phyloP scores from a whole-genome alignment of 306 rosid species.

The Cajanus cajan region DNA sequence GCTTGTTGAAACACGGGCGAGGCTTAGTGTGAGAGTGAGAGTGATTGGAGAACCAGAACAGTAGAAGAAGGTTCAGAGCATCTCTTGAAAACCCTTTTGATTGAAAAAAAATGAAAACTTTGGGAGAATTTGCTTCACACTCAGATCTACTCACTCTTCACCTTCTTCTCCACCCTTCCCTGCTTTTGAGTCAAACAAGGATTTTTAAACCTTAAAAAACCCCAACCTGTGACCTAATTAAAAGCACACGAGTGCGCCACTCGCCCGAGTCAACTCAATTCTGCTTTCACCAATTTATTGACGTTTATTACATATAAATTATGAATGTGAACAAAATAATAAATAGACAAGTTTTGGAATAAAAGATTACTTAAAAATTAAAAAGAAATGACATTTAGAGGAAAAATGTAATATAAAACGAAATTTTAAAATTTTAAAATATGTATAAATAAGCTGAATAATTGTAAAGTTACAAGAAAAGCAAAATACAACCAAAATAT shows the following conservation, averaged over 20 bases:
- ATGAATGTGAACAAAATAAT: too few relatives aligned
- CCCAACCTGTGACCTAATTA: slow-evolving; percentile 54
- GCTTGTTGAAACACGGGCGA: slow-evolving; percentile 77
- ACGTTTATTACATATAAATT: too few relatives aligned
- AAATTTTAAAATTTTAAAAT: too few relatives aligned
- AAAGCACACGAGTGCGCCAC: slow-evolving; percentile 29
- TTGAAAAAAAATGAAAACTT: slow-evolving; percentile 33
- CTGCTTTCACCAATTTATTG: neutral
- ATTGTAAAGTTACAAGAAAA: neutral
- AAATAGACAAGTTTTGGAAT: neutral
- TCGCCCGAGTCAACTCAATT: neutral
- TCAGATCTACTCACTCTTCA: slow-evolving; percentile 50
- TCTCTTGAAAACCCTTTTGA: slow-evolving; percentile 11
- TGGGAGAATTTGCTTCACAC: neutral
- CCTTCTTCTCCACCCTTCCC: slow-evolving; percentile 39
- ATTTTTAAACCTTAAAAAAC: slow-evolving; percentile 42
- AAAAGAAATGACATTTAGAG: neutral
- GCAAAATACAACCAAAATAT: neutral
- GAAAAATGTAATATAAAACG: neutral
- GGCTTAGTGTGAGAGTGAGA: too few relatives aligned
- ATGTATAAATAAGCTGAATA: neutral
- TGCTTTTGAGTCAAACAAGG: slow-evolving; percentile 60
- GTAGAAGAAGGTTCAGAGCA: slow-evolving; percentile 31
- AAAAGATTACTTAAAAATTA: neutral
- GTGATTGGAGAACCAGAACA: slow-evolving; percentile 15